phyloP scores from a whole-genome alignment of 352 stramenopile genomes.

The Aphanomyces cochlioides region DNA sequence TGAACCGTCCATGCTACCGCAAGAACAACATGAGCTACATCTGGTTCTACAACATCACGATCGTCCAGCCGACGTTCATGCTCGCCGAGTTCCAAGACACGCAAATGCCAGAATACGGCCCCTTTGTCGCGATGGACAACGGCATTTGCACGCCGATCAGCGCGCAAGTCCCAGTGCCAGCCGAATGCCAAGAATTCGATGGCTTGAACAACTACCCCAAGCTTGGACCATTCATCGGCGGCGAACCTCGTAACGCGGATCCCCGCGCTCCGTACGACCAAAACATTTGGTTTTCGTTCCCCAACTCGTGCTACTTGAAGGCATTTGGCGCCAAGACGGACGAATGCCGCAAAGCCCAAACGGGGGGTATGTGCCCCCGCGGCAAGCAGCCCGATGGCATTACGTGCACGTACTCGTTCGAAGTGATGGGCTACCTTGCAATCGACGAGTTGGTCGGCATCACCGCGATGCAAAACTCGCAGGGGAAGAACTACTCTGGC shows the following conservation, averaged over 20 bases:
- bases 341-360: constrained; percentile 43
- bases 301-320: constrained; percentile 50
- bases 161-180: constrained; percentile 35
- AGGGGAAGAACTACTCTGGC: constrained; percentile 34
- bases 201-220: constrained; percentile 44
- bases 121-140: constrained; percentile 60
- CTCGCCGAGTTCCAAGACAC: constrained; percentile 47
- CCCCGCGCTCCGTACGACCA: constrained; percentile 52
- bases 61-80: constrained; percentile 52
- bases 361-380: constrained; percentile 46
- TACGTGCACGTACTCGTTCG: constrained; percentile 55
- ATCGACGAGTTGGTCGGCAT: constrained; percentile 65
- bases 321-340: constrained; percentile 47
- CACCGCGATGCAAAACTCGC: constrained; percentile 39
- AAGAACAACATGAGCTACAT: constrained; percentile 75
- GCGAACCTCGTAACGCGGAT: constrained; percentile 42
- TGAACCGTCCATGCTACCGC: constrained; percentile 42
- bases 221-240: constrained; percentile 51
- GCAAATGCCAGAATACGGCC: constrained; percentile 46
- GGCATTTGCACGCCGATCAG: constrained; percentile 51
- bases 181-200: constrained; percentile 48
- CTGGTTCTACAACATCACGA: constrained; percentile 63
- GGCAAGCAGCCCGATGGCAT: constrained; percentile 44
- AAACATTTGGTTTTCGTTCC: constrained; percentile 74
- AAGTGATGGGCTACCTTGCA: constrained; percentile 53